Conservation (phyloP, 1,139 yeast species). For the Blastobotrys illinoisensis region DNA sequence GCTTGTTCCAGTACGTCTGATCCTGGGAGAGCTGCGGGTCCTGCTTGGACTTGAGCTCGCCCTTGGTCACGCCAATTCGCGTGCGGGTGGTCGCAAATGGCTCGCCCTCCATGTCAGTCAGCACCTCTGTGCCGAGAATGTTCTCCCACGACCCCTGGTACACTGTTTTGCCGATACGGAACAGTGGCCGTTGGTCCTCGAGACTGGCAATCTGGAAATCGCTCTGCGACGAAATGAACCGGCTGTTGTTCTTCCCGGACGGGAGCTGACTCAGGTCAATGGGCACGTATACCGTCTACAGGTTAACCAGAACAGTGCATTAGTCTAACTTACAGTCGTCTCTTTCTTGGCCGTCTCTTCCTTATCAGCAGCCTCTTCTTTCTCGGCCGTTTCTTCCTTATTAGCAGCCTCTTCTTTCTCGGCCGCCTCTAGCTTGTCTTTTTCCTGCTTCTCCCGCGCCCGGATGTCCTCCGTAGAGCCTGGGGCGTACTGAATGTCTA, state of each 20-base stretch:
- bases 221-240: conserved; percentile 30
- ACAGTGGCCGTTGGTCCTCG: conserved; percentile 46
- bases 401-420: too few relatives aligned
- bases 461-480: conserved; percentile 68
- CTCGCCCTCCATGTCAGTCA: conserved; percentile 29
- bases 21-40: conserved; percentile 2
- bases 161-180: conserved; percentile 49
- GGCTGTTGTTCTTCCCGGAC: not conserved
- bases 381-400: conserved; percentile 4
- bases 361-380: conserved; percentile 10
- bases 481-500: conserved; percentile 53
- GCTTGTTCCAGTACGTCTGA: conserved; percentile 2
- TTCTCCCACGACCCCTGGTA: conserved; percentile 76
- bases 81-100: conserved; percentile 21
- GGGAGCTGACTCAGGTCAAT: conserved; percentile 22
- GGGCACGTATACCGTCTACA: conserved; percentile 23
- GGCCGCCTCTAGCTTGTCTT: conserved; percentile 2
- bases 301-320: not conserved
- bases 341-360: conserved; percentile 12
- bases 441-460: conserved; percentile 16
- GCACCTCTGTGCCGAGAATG: conserved; percentile 76
- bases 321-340: conserved; percentile 19
- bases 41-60: conserved; percentile 6
- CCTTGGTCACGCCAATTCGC: conserved; percentile 19
- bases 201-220: conserved; percentile 50